Percentiles rank a stretch among this genome's conserved stretches.
Evolutionary conservation across 2,329 filamentous ascomycete genomes (phyloP).

Genomic region (Claviceps sp.): DNA sequence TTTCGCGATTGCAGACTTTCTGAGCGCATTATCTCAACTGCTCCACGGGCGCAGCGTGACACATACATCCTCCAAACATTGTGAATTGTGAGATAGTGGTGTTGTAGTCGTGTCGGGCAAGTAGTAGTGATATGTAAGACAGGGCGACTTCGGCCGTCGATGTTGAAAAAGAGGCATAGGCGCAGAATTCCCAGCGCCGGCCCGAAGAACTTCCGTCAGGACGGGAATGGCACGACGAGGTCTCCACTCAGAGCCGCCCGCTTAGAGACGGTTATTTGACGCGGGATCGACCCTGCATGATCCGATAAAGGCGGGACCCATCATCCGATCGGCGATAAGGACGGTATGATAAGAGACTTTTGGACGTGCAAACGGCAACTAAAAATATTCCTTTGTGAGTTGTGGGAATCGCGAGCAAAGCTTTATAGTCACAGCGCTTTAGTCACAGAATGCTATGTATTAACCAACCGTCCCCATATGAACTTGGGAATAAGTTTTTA

Average conservation of each 20-base stretch:
- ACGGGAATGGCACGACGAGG: not conserved
- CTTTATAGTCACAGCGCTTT: not conserved
- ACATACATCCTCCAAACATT: constrained; percentile 29
- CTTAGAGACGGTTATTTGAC: too few relatives aligned
- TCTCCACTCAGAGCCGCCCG: too few relatives aligned
- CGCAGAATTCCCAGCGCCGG: constrained; percentile 8
- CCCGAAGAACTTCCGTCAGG: constrained; percentile 10
- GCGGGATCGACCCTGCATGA: not conserved
- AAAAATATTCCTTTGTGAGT: not conserved
- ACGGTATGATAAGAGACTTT: not conserved
- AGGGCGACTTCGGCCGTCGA: constrained; percentile 11
- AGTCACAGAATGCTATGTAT: not conserved
- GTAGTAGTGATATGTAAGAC: constrained; percentile 5
- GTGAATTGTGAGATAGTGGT: not conserved
- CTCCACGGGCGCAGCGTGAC: not conserved
- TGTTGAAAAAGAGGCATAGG: not conserved
- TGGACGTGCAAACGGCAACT: not conserved
- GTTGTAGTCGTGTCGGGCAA: not conserved
- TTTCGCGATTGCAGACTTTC: not conserved
- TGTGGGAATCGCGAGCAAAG: not conserved
- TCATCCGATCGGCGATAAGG: too few relatives aligned
- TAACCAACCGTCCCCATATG: not conserved
- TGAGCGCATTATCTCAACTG: not conserved
- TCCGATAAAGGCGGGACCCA: constrained; percentile 3
- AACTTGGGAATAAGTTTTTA: too few relatives aligned